Percentiles rank a stretch among this genome's conserved stretches.
These are phyloP conservation scores for Takashimella tepidaria DNA, from an alignment of 1,284 basidiomycete genomes.

Conservation along the genomic window DNA sequence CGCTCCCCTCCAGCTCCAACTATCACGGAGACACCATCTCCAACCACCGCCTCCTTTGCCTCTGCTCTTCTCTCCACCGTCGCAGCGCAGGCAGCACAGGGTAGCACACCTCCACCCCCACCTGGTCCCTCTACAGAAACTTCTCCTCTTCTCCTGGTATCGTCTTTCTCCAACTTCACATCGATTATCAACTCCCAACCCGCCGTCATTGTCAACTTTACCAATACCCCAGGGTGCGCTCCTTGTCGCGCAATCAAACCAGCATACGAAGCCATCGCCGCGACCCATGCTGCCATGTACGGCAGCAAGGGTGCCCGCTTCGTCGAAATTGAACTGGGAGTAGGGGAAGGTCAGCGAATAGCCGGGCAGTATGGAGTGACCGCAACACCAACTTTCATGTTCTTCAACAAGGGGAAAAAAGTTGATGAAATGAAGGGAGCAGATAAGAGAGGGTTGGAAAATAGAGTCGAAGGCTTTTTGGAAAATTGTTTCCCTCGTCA, in stretches of 20 bases:
- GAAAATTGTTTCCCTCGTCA: conserved; percentile 57
- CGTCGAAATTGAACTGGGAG: conserved; percentile 70
- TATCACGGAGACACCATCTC: conserved; percentile 26
- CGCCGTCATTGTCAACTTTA: conserved; percentile 60
- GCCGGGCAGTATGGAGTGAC: conserved; percentile 62
- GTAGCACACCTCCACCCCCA: conserved; percentile 10
- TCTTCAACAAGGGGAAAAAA: conserved; percentile 72
- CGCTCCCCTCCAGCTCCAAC: conserved; percentile 8
- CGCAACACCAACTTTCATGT: conserved; percentile 81
- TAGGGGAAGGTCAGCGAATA: conserved; percentile 59
- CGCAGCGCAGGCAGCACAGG: conserved; percentile 53
- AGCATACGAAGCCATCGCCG: conserved; percentile 52
- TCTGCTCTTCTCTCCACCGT: conserved; percentile 62
- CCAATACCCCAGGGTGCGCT: conserved; percentile 58
- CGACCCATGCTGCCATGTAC: conserved; percentile 25
- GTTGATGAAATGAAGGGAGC: conserved; percentile 72
- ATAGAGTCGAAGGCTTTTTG: conserved; percentile 31
- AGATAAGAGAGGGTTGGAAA: conserved; percentile 35
- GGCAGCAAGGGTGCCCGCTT: conserved; percentile 52
- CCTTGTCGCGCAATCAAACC: conserved; percentile 63
- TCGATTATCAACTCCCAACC: conserved; percentile 53
- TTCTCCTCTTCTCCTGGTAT: conserved; percentile 59
- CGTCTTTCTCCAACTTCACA: conserved; percentile 56
- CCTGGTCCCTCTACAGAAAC: conserved; percentile 50
- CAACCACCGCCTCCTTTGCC: conserved; percentile 53